These are phyloP conservation scores for Schizosaccharomyces octosporus DNA, from an alignment of 805 yeast genomes.

Conservation along the genomic window DNA sequence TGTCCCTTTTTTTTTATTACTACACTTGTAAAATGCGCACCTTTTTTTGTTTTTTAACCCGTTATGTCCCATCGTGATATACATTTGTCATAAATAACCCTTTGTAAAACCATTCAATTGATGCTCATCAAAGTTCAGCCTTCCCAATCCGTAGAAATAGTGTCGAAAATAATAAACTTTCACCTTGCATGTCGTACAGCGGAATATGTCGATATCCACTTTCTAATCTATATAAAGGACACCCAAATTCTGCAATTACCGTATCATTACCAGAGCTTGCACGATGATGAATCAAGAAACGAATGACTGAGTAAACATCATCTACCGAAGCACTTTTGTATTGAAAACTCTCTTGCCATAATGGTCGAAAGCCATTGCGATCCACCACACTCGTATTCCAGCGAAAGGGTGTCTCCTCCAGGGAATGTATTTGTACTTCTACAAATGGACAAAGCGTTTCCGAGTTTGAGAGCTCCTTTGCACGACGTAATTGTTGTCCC, in stretches of 20 bases:
- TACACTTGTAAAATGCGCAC: background rate
- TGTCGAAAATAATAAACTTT: conserved; percentile 39
- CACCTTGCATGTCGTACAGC: conserved; percentile 55
- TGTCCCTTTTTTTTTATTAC: background rate
- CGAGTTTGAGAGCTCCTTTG: background rate
- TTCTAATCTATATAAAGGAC: conserved; percentile 36
- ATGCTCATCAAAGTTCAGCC: background rate
- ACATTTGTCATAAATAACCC: background rate
- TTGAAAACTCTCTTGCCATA: conserved; percentile 10
- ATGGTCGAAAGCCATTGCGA: background rate
- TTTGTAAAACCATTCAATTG: background rate
- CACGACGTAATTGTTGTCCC: background rate
- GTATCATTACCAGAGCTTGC: conserved; percentile 13
- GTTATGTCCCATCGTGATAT: background rate
- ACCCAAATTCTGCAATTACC: conserved; percentile 33
- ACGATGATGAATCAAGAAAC: conserved; percentile 17
- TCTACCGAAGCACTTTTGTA: conserved; percentile 38
- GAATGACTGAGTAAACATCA: conserved; percentile 68
- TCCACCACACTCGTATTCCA: conserved; percentile 2
- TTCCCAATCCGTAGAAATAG: conserved; percentile 14
- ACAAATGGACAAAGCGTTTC: background rate
- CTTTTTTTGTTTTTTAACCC: background rate
- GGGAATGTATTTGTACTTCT: background rate
- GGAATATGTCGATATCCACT: conserved; percentile 50
- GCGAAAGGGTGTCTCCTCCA: background rate